Base-by-base conservation (phyloP, 768 basidiomycete species). In the Rhizopogon roseolus region DNA sequence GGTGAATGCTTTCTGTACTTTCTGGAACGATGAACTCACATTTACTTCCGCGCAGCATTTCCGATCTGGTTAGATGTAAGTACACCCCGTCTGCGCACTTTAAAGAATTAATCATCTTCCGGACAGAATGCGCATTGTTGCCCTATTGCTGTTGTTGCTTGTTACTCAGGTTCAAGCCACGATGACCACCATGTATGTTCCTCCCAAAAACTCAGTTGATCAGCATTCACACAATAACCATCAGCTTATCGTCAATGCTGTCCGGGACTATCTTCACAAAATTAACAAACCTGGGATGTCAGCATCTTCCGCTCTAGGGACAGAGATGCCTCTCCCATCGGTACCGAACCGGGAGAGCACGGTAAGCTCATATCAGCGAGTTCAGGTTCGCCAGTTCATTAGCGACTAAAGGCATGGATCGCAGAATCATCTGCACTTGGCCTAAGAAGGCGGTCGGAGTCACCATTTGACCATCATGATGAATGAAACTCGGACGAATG, bases 61-160 rank as follows among this genome's bases (percentile, higher is more conserved):
- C 90, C 90, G 4, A 83, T 92, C 59, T 92, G 89, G 88, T 70
- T 92, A 54, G 85, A 90, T 77, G 89, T 86, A 65, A 61, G 68
- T 54, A 25, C 41, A 32, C 39, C 34, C 39, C 36, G 17, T 42
- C 28, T 41, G 46, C 36, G 46, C 36, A 27, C 29, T 41, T 51
- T 37, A 43, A 22, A 53, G 42, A 51, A 41, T 44, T 49, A 49
- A 49, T 50, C 16, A 59, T 44, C 34, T 19, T 27, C 37, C 43
- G 50, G 16, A 41, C 59, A 92, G 90, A 90, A 88, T 55, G 87
- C 86, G 13, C 82, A 80, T n/a, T 89, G 87, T 60, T 89, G 88
- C 65, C 90, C 90, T 1, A 89, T 92, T 53, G 90, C 84, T 6
- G 71, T 91, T 16, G 83, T 80, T 27, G 89, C 85, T 4, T 87